Base-by-base conservation (phyloP, 495 filamentous ascomycete species). In the Neurospora sublineolata region DNA sequence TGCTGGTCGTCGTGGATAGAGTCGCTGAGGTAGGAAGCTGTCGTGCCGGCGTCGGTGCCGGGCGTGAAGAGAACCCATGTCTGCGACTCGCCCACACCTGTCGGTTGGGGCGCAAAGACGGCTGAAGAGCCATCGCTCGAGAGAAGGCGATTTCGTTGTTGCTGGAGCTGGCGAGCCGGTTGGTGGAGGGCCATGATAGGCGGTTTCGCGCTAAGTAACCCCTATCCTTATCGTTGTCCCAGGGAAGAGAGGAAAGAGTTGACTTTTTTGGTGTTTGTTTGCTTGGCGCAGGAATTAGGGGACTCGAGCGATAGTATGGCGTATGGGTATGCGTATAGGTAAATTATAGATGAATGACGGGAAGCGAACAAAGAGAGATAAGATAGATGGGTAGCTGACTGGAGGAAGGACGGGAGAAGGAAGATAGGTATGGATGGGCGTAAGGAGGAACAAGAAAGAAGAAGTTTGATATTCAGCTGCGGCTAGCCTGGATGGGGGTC, bases 21-120 rank as follows among this genome's bases (percentile, higher is more conserved):
- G 52, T 64, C 52, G 70, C 88, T 89, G 12, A 91, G 87, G 76
- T 90, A 89, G 0, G 90, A 91, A 20, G 86, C 86, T 42, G 88
- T 86, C 64, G 87, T 88, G 33, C 83, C 85, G 8, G 89, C 88
- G 42, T 87, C 83, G 27, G 89, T 88, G 20, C 87, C 84, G 4
- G 94, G 93, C 12, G 93, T 93, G 82, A 99, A 99, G 74, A 99
- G 88, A 60, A 99, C 89, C 96, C 95, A 98, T 88, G 97, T 94
- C 78, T 94, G 89, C 4, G 92, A 88, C 68, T 97, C 91, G 76
- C 91, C 88, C 52, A 86, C 76, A 23, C 76, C 76, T 39, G 73
- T 80, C 74, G 74, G 78, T 69, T 79, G 80, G 58, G 77, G 82
- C 30, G 85, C 80, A 40, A 82, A 77, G 41, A 83, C 77, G 5